These are phyloP conservation scores for Annulohypoxylon bovei DNA, from an alignment of 495 filamentous ascomycete species.

Conservation along the genomic window DNA sequence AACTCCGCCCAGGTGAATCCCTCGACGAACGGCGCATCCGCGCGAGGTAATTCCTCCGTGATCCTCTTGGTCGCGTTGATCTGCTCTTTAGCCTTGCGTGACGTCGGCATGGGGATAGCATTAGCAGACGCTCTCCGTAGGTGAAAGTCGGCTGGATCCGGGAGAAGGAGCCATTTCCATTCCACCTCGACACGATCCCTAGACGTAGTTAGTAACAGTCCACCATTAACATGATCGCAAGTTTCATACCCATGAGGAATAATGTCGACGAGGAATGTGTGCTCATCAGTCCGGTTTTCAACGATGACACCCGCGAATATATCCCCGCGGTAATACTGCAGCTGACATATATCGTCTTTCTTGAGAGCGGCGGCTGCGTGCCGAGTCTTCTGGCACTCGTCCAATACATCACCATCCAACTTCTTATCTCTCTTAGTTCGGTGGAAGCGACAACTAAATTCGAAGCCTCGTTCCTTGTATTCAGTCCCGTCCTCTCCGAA, in stretches of 20 bases:
- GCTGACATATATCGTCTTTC: slow-evolving; percentile 82
- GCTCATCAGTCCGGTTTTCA: slow-evolving; percentile 82
- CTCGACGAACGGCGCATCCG: slow-evolving; percentile 75
- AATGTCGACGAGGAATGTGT: slow-evolving; percentile 80
- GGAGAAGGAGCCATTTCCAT: slow-evolving; percentile 78
- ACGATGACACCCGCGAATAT: slow-evolving; percentile 91
- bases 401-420: slow-evolving; percentile 69
- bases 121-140: slow-evolving; percentile 70
- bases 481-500: slow-evolving; percentile 91
- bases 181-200: slow-evolving; percentile 73
- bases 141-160: slow-evolving; percentile 71
- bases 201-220: slow-evolving; percentile 35
- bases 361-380: slow-evolving; percentile 74
- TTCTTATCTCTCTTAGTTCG: slow-evolving; percentile 83
- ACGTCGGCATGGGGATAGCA: slow-evolving; percentile 65
- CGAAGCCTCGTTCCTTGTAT: slow-evolving; percentile 87
- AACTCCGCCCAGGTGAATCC: slow-evolving; percentile 85
- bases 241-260: slow-evolving; percentile 83
- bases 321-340: slow-evolving; percentile 83
- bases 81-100: slow-evolving; percentile 62
- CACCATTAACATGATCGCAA: slow-evolving; percentile 5
- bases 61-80: slow-evolving; percentile 66
- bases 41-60: slow-evolving; percentile 68
- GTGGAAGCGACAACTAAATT: slow-evolving; percentile 94
- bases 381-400: slow-evolving; percentile 74